Evolutionary conservation across 2,329 filamentous ascomycete species (phyloP).

Genomic region (Dactylonectria estremocensis): DNA sequence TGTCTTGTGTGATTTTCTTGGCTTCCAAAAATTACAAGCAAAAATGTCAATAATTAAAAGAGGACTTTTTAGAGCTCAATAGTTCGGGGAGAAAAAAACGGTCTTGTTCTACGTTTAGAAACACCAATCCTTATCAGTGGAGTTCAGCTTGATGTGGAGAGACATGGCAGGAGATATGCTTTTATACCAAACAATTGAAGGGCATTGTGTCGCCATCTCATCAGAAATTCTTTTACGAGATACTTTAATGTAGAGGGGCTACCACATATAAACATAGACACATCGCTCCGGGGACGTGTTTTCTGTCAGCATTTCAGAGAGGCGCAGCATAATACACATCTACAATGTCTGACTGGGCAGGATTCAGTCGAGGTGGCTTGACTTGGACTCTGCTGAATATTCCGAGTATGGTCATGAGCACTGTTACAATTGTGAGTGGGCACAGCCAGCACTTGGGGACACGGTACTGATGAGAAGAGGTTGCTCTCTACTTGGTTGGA

Average conservation of each 20-base stretch:
- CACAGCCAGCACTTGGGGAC: neutral
- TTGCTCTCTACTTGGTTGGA: conserved; percentile 2
- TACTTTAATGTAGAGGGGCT: conserved; percentile 6
- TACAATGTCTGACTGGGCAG: conserved; percentile 25
- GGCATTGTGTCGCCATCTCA: neutral
- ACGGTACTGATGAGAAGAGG: conserved; percentile 6
- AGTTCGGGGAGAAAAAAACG: neutral
- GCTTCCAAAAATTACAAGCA: neutral
- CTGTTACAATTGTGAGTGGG: conserved; percentile 17
- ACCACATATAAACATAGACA: conserved; percentile 15
- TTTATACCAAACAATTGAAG: neutral
- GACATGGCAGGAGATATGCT: neutral
- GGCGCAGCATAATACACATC: neutral
- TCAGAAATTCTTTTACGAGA: neutral
- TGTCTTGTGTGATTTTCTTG: neutral
- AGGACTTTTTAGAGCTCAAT: neutral
- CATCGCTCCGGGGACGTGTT: neutral
- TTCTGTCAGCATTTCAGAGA: neutral
- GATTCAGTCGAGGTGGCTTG: neutral
- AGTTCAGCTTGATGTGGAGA: neutral
- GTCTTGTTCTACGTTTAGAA: neutral
- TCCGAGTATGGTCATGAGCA: conserved; percentile 13
- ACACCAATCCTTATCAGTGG: conserved; percentile 5
- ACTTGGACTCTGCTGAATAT: conserved; percentile 10
- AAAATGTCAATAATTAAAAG: neutral